Evolutionary conservation across 345 rosid species (phyloP), one percentile per base, ranked within the genome.

Genomic region (Populus nigra): DNA sequence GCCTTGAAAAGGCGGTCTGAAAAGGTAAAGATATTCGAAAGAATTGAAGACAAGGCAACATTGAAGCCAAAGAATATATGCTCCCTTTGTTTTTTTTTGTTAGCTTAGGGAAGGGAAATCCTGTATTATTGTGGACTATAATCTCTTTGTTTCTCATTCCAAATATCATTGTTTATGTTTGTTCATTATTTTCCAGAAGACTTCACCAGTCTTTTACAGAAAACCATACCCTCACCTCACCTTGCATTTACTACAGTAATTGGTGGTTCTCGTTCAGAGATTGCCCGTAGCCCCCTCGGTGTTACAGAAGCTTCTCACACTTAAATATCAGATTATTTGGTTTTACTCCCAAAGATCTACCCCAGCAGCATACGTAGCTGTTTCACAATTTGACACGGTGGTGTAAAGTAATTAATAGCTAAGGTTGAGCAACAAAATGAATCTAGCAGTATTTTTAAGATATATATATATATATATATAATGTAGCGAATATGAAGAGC

Each of bases 1-100:
- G 67, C 27, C 84, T 71, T 18, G 72, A 73, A 81, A 77, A 81
- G 67, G 65, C 67, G 67, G 78, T 43, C 61, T 78, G 67, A 61
- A 25, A 73, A 41, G 7, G 55, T 7, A 72, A 78, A 69, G 83
- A 73, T 69, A 78, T 69, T 47, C 13, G 33, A 43, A 73, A 79
- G 80, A n/a, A n/a, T n/a, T n/a, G n/a, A 80, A 74, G 79, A 77
- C 77, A 74, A 38, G 55, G 47, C 27, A n/a, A 4, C 35, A 33
- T 38, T 27, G 78, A 23, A 31, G 35, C 65, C 49, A 45, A 49
- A 73, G 80, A 79, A 83, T 79, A 79, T 49, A 62, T 83, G 50
- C 62, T 49, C 38, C 31, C 74, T 65, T 61, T 0, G 35, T 33
- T 33, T 27, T 36, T n/a, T 25, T 29, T 45, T 69, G 0, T 8